These are phyloP conservation scores for Phialophora expanda DNA, from an alignment of 2,329 filamentous ascomycete genomes.

Conservation along the genomic window DNA sequence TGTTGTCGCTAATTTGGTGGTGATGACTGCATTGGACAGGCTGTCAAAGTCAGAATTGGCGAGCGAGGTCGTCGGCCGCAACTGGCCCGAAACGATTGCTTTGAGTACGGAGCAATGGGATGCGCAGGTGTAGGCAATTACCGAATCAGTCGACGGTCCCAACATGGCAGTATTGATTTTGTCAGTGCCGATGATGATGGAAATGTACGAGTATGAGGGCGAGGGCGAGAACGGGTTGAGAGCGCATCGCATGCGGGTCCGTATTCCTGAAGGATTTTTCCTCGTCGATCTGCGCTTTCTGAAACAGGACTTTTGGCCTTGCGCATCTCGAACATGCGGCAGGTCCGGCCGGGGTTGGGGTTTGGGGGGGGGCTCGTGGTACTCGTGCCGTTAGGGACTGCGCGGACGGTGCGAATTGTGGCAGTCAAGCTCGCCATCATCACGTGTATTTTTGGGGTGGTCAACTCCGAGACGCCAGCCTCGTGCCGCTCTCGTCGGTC, in stretches of 20 bases:
- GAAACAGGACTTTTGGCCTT: conserved; percentile 10
- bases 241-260: not conserved
- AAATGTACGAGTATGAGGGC: not conserved
- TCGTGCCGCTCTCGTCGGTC: not conserved
- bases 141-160: not conserved
- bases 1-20: not conserved
- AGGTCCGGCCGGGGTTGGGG: not conserved
- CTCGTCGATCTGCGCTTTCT: conserved; percentile 9
- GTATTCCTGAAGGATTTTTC: not conserved
- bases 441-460: conserved; percentile 4
- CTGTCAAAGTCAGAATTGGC: conserved; percentile 2
- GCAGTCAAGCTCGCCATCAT: not conserved
- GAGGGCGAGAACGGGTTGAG: not conserved
- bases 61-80: conserved; percentile 11
- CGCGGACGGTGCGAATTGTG: too few species aligned
- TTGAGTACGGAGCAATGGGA: not conserved
- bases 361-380: not conserved
- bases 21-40: conserved; percentile 15
- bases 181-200: not conserved
- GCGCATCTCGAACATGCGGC: not conserved
- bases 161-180: not conserved
- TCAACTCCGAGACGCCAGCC: conserved; percentile 7
- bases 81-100: not conserved
- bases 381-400: too few species aligned
- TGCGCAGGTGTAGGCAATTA: not conserved